phyloP scores from a whole-genome alignment of 2,329 filamentous ascomycete genomes.

The Aspergillaceae sp. region DNA sequence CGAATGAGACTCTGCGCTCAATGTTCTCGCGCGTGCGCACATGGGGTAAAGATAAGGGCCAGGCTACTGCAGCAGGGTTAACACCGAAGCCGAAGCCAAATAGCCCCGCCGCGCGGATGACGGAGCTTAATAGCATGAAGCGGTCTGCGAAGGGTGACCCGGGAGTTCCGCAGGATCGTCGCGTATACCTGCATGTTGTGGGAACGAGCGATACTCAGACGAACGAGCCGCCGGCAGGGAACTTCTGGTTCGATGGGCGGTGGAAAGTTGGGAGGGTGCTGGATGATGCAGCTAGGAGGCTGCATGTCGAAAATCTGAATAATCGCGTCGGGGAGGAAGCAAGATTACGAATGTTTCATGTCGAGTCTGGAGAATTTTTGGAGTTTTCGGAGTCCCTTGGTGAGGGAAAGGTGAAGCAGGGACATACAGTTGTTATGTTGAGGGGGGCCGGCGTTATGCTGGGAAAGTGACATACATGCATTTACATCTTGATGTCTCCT shows the following conservation, averaged over 20 bases:
- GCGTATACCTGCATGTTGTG: conserved; percentile 86
- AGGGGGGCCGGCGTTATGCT: conserved; percentile 72
- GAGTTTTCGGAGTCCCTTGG: conserved; percentile 86
- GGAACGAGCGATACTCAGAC: conserved; percentile 79
- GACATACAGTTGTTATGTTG: conserved; percentile 83
- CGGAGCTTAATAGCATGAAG: conserved; percentile 71
- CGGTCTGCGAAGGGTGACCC: conserved; percentile 82
- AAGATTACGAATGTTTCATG: conserved; percentile 79
- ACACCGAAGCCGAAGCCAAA: conserved; percentile 50
- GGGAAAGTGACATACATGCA: conserved; percentile 47
- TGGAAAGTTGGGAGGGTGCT: conserved; percentile 74
- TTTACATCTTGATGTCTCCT: conserved; percentile 1
- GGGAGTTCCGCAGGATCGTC: conserved; percentile 68
- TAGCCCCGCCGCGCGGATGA: conserved; percentile 52
- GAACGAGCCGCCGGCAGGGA: conserved; percentile 70
- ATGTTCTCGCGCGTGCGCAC: conserved; percentile 69
- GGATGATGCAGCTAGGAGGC: conserved; percentile 36
- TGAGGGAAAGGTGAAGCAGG: conserved; percentile 56
- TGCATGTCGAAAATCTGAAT: conserved; percentile 40
- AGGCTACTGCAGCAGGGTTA: conserved; percentile 49
- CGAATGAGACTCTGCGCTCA: conserved; percentile 57
- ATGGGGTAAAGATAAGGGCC: conserved; percentile 70
- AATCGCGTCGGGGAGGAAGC: conserved; percentile 50
- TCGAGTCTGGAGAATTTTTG: conserved; percentile 77
- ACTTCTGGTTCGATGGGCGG: conserved; percentile 71